phyloP scores from a whole-genome alignment of 768 basidiomycete genomes.

The Pleurotus tuber-regium region DNA sequence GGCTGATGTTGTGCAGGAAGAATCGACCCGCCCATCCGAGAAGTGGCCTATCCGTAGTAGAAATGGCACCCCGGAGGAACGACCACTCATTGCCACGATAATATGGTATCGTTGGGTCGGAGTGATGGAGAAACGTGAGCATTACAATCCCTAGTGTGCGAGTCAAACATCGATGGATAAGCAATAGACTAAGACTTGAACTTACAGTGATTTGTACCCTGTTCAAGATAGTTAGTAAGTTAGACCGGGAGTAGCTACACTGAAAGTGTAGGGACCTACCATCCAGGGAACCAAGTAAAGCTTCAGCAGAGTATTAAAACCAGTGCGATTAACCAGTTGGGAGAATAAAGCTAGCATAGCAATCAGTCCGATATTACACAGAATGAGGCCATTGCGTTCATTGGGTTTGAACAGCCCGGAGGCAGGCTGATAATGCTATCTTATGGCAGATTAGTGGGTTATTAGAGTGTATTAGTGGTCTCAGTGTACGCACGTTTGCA shows the following conservation, averaged over 20 bases:
- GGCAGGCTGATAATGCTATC: constrained; percentile 47
- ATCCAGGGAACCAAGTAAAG: constrained; percentile 29
- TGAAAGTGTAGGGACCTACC: too few species aligned
- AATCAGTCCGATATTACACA: constrained; percentile 45
- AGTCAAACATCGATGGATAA: too few species aligned
- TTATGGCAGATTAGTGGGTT: background rate
- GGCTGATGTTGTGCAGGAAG: constrained; percentile 55
- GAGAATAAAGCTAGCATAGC: constrained; percentile 27
- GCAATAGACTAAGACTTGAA: too few species aligned
- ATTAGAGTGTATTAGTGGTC: background rate
- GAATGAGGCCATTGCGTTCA: constrained; percentile 42
- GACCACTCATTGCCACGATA: constrained; percentile 54
- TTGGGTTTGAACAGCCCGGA: constrained; percentile 50
- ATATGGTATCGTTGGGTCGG: constrained; percentile 51
- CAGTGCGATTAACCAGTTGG: background rate
- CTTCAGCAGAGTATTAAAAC: constrained; percentile 21
- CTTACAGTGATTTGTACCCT: too few species aligned
- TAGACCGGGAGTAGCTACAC: too few species aligned
- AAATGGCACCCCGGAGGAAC: constrained; percentile 52
- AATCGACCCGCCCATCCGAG: constrained; percentile 57
- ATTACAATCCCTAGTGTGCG: too few species aligned
- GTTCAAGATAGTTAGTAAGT: too few species aligned
- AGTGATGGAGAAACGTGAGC: constrained; percentile 62
- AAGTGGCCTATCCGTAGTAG: constrained; percentile 55
- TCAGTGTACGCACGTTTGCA: constrained; percentile 14